Evolutionary conservation across 2,329 filamentous ascomycete genomes (phyloP).

Genomic region (Fusarium austroafricanum): DNA sequence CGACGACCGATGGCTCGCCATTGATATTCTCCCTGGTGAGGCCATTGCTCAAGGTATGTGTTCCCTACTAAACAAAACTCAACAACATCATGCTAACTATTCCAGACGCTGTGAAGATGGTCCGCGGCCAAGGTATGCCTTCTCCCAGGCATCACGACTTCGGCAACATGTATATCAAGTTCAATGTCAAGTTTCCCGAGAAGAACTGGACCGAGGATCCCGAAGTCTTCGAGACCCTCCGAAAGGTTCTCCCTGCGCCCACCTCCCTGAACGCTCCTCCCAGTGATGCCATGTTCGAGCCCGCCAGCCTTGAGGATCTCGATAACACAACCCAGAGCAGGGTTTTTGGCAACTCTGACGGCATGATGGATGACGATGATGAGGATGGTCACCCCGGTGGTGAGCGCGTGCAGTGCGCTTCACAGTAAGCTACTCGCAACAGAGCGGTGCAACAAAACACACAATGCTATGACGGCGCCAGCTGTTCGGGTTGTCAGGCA

Average conservation of each 20-base stretch:
- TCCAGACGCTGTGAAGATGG: constrained; percentile 88
- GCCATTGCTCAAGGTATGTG: constrained; percentile 89
- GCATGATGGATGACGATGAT: constrained; percentile 78
- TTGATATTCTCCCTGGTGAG: constrained; percentile 93
- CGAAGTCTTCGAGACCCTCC: constrained; percentile 80
- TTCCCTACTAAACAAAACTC: background rate
- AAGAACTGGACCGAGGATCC: constrained; percentile 75
- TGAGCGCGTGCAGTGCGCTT: constrained; percentile 87
- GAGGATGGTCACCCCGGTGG: constrained; percentile 79
- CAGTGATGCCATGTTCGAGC: constrained; percentile 88
- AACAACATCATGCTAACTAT: constrained; percentile 37
- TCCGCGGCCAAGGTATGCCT: constrained; percentile 97
- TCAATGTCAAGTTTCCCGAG: constrained; percentile 96
- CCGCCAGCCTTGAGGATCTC: constrained; percentile 86
- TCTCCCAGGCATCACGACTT: constrained; percentile 93
- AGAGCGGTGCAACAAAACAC: constrained; percentile 32
- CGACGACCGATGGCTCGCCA: constrained; percentile 94
- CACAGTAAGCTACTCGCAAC: constrained; percentile 71
- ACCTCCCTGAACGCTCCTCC: constrained; percentile 74
- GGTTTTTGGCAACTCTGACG: constrained; percentile 72
- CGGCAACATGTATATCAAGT: constrained; percentile 97
- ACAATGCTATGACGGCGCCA: constrained; percentile 34
- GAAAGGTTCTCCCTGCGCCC: constrained; percentile 83
- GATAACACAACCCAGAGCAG: constrained; percentile 74
- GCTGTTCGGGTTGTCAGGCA: constrained; percentile 17